Evolutionary conservation across 2,329 filamentous ascomycete genomes (phyloP), one percentile per base, ranked within the genome.

Genomic region (Phaeosphaeria sp.): DNA sequence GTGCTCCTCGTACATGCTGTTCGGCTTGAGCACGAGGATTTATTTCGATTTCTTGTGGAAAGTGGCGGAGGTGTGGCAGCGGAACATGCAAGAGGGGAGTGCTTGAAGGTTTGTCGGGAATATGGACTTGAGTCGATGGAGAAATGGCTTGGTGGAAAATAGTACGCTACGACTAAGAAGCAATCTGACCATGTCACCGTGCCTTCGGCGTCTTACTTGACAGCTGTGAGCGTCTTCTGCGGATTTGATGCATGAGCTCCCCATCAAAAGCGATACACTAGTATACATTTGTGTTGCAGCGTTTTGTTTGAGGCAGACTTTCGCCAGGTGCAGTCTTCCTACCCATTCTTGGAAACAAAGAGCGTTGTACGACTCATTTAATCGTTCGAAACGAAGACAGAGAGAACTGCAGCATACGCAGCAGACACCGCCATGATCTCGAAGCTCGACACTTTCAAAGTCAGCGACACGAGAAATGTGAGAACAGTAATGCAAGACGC

Each of bases 371-470:
- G n/a, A n/a, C n/a, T n/a, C n/a, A n/a, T n/a, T n/a, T n/a, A n/a
- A n/a, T n/a, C n/a, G n/a, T n/a, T n/a, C n/a, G 63, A 65, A 44
- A 65, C 60, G 49, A 66, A 64, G 9, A 60, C 63, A 36, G 63
- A 66, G 30, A 68, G 54, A 44, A 69, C 55, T 21, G 65, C 66
- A 44, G 65, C 61, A 46, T 69, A 69, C 13, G 45, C 57, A 45
- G 66, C 66, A 24, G 64, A 63, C 30, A 66, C 56, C 18, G 59
- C 62, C 66, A 70, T 69, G 45, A 62, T 65, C 59, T 69, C 57
- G 44, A 69, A 62, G 53, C 63, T 70, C 22, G 67, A 65, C 20
- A 66, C 64, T 57, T 61, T 68, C 22, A 66, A 44, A 17, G 64
- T 54, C 21, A 63, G 49, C 21, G 66, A 68, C 6, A 70, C 55